Conservation (phyloP, 768 basidiomycete species). For the Hirschioporus abietinus region DNA sequence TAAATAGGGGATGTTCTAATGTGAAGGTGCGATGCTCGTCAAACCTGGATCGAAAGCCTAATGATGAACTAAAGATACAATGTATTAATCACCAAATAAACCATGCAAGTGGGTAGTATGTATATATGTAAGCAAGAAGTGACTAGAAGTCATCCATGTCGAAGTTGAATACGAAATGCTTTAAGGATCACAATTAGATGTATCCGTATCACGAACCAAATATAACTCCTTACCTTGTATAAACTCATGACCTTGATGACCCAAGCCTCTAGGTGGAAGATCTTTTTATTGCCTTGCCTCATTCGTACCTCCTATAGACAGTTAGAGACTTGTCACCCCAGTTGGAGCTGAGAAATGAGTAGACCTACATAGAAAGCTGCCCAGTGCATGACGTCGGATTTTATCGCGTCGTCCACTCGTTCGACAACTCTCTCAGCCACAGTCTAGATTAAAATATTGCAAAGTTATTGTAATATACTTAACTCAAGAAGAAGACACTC, state of each 20-base stretch:
- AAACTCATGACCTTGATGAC: slow-evolving; percentile 93
- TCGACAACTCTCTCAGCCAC: slow-evolving; percentile 85
- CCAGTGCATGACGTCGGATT: slow-evolving; percentile 96
- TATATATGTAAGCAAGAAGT: neutral
- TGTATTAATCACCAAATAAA: neutral
- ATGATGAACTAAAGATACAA: neutral
- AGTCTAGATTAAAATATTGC: slow-evolving; percentile 47
- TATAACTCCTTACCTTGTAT: slow-evolving; percentile 55
- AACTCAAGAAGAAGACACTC: slow-evolving; percentile 15
- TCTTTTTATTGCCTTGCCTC: slow-evolving; percentile 89
- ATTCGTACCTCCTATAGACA: slow-evolving; percentile 80
- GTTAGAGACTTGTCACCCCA: neutral
- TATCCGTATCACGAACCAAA: neutral
- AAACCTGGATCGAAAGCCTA: neutral
- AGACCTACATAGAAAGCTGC: slow-evolving; percentile 86
- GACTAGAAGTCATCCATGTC: neutral
- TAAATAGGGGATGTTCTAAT: too few relatives aligned
- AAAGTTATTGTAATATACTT: neutral
- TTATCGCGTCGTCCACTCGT: slow-evolving; percentile 83
- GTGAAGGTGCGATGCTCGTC: too few relatives aligned
- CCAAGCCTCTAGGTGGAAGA: slow-evolving; percentile 97
- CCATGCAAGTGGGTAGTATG: too few relatives aligned
- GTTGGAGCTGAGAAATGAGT: neutral
- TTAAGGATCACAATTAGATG: neutral
- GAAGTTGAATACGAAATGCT: slow-evolving; percentile 1